Evolutionary conservation across 2,329 filamentous ascomycete species (phyloP).

Genomic region (Colletotrichum viniferum): DNA sequence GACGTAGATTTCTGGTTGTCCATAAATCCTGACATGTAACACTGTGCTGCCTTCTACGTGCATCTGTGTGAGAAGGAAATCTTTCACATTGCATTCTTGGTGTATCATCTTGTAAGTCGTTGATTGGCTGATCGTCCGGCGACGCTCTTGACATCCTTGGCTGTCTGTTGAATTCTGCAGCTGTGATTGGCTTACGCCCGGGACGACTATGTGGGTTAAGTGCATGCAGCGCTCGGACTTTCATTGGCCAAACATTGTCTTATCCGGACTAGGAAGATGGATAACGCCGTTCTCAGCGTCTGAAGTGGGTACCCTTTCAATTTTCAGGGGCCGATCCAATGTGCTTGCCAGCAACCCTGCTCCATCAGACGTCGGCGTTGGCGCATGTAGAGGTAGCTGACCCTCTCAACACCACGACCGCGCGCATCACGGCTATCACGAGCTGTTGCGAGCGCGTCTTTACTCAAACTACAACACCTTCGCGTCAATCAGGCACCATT

Average conservation of each 20-base stretch:
- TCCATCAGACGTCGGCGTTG: constrained; percentile 12
- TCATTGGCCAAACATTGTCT: not conserved
- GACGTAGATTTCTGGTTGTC: not conserved
- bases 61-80: not conserved
- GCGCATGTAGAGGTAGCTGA: not conserved
- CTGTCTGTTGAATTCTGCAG: not conserved
- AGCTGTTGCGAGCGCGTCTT: not conserved
- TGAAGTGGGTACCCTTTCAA: not conserved
- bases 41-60: not conserved
- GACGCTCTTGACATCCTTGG: not conserved
- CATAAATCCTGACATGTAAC: not conserved
- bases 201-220: not conserved
- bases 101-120: not conserved
- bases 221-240: not conserved
- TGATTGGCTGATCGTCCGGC: not conserved
- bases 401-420: constrained; percentile 2
- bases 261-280: not conserved
- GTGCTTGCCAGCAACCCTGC: constrained; percentile 6
- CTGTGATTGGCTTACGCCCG: not conserved
- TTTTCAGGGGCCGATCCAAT: constrained; percentile 1
- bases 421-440: not conserved
- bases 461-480: not conserved
- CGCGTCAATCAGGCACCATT: not conserved
- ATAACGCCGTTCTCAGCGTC: not conserved
- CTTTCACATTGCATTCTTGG: not conserved